Conservation (phyloP, 495 filamentous ascomycete species). For the Xylaria longipes region DNA sequence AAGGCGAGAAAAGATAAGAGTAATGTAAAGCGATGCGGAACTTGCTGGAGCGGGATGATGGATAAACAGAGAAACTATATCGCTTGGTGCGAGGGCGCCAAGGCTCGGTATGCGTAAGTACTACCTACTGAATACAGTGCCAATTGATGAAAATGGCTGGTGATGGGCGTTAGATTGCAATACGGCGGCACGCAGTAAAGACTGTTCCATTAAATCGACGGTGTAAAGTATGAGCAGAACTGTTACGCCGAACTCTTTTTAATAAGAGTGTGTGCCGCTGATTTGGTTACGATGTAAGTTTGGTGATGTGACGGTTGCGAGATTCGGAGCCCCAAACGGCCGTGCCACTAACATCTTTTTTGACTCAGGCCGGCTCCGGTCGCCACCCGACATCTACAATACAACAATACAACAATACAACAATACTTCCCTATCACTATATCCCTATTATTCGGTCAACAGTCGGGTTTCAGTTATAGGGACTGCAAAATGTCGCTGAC, state of each 20-base stretch:
- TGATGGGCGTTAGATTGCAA: neutral
- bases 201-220: neutral
- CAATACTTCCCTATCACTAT: neutral
- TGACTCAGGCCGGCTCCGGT: slow-evolving; percentile 17
- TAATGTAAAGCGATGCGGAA: too few species aligned
- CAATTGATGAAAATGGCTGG: neutral
- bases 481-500: slow-evolving; percentile 73
- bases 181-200: neutral
- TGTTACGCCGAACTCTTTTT: neutral
- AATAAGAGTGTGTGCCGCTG: neutral
- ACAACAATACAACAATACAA: neutral
- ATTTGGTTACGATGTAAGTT: neutral
- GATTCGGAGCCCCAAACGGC: slow-evolving; percentile 18
- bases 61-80: too few species aligned
- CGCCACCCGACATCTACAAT: slow-evolving; percentile 1
- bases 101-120: neutral
- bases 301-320: slow-evolving; percentile 8
- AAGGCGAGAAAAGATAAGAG: too few species aligned
- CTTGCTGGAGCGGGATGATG: too few species aligned
- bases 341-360: neutral
- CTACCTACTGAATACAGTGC: neutral
- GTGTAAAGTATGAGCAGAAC: neutral
- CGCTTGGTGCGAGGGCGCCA: neutral
- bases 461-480: neutral
- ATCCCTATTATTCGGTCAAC: neutral